Evolutionary conservation across 495 filamentous ascomycete genomes (phyloP), one percentile per base, ranked within the genome.

Genomic region (Cenococcum geophilum): DNA sequence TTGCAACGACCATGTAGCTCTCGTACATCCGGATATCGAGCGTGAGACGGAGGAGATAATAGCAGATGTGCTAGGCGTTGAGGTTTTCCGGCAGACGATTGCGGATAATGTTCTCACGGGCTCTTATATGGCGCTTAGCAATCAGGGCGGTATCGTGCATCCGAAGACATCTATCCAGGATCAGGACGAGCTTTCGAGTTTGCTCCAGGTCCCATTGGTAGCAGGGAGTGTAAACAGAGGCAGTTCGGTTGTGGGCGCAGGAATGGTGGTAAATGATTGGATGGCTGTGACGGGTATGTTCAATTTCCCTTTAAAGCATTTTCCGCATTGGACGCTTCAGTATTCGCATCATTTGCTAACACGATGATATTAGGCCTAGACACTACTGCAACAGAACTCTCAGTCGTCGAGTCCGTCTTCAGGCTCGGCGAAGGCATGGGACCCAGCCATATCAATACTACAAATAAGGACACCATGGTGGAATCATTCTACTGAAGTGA

Each of bases 201-300:
- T 98, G 70, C 82, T 98, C 64, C 93, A 97, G 76, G 92, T 98
- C 52, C 93, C 93, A 10, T 83, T 98, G 1, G 93, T 98, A 1
- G 93, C 93, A 0, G 93, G 93, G 34, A 88, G 83, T 69, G 86
- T 98, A 21, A 98, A 98, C 76, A 83, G 93, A 59, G 95, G 93
- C 36, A 88, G 83, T 62, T 83, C 89, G 45, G 91, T 97, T n/a
- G 90, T 98, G 34, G 93, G 93, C 23, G 93, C 93, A 11, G 93
- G 93, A 23, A 96, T 97, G 89, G 93, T 98, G 10, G 93, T 98
- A 58, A 98, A 98, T 72, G 93, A 98, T 78, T 97, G 93, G 93
- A 82, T 97, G 76, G 95, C 93, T 9, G 89, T 98, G n/a, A 95
- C 91, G 2, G 71, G 70, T 73, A 50, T 12, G 70, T 61, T 47